These are phyloP conservation scores for Pistacia integerrima DNA, from an alignment of 345 rosid species.

Conservation along the genomic window DNA sequence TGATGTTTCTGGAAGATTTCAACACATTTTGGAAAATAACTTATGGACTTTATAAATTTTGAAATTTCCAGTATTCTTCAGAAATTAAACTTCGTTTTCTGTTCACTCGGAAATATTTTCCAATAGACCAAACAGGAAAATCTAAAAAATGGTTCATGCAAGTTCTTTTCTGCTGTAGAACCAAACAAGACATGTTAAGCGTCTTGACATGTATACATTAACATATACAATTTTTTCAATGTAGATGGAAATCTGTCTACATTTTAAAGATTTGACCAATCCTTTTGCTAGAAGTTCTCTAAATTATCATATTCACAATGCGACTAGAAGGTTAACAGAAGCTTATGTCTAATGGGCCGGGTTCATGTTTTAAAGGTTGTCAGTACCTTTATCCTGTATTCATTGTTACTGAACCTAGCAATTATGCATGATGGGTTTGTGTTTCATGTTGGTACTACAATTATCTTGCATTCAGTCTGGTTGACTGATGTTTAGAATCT, in stretches of 20 bases:
- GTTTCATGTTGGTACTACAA: background rate
- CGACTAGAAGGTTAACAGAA: too few species aligned
- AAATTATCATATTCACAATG: too few species aligned
- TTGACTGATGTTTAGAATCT: background rate
- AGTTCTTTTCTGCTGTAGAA: too few species aligned
- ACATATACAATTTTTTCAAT: background rate
- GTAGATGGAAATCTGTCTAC: background rate
- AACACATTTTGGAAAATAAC: background rate
- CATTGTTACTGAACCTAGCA: background rate
- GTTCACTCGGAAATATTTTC: background rate
- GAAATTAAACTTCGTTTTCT: background rate
- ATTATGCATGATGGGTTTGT: background rate
- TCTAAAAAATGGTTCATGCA: background rate
- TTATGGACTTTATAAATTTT: background rate
- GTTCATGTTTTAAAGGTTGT: too few species aligned
- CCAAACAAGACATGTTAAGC: background rate
- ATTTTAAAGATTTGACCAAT: background rate
- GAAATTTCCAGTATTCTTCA: too few species aligned
- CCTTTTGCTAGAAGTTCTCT: background rate
- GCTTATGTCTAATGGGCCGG: too few species aligned
- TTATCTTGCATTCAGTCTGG: slow-evolving; percentile 1
- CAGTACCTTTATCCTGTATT: too few species aligned
- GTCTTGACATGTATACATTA: background rate
- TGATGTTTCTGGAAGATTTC: background rate
- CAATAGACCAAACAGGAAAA: background rate